Conservation (phyloP, 2,329 filamentous ascomycete genomes). For the Knufia petricola region DNA sequence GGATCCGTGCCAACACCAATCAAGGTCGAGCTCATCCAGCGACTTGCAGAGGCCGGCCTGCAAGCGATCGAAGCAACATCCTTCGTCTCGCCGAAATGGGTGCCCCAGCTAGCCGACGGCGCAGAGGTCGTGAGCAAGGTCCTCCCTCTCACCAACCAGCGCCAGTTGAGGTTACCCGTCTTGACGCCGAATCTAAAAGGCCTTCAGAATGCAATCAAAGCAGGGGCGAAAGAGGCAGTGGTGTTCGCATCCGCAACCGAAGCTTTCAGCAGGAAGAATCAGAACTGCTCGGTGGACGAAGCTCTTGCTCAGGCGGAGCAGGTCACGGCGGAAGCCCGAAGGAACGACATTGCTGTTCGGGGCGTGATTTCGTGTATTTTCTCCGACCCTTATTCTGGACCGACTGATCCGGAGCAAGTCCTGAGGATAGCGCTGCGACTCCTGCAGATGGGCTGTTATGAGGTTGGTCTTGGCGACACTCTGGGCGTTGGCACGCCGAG, state of each 20-base stretch:
- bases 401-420: conserved; percentile 41
- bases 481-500: conserved; percentile 70
- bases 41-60: conserved; percentile 59
- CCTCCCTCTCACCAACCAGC: neutral
- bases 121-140: conserved; percentile 19
- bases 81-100: conserved; percentile 75
- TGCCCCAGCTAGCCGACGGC: conserved; percentile 57
- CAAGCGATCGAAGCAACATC: conserved; percentile 69
- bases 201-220: conserved; percentile 47
- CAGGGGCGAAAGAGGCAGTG: conserved; percentile 30
- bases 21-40: conserved; percentile 66
- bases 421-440: conserved; percentile 48
- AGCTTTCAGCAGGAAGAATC: conserved; percentile 35
- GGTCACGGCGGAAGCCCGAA: conserved; percentile 26
- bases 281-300: conserved; percentile 33
- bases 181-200: conserved; percentile 35
- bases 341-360: conserved; percentile 27
- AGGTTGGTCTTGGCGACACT: conserved; percentile 83
- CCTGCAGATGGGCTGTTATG: conserved; percentile 78
- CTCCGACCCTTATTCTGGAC: conserved; percentile 42
- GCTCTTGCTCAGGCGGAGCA: conserved; percentile 28
- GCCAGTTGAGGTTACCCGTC: conserved; percentile 28
- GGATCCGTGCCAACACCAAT: conserved; percentile 58
- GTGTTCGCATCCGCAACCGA: conserved; percentile 36
- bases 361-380: conserved; percentile 36